phyloP scores from a whole-genome alignment of 495 filamentous ascomycete species.

The Penicillium parvum region DNA sequence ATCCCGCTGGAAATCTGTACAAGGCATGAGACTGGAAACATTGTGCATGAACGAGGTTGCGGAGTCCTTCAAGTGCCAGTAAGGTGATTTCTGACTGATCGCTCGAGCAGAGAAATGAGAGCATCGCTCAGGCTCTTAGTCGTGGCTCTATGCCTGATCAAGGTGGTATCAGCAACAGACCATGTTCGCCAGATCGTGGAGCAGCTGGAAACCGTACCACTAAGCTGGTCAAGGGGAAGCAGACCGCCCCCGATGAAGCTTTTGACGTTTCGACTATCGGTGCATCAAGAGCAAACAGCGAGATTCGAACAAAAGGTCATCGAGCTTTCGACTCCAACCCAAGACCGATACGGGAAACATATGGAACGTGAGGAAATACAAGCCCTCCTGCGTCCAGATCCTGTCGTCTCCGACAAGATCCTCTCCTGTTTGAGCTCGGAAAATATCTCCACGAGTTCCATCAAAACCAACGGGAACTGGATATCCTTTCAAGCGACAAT shows the following conservation, averaged over 20 bases:
- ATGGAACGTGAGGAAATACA: constrained; percentile 55
- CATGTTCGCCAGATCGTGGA: constrained; percentile 40
- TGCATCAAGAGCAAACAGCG: constrained; percentile 47
- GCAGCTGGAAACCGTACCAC: constrained; percentile 35
- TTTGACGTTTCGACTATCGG: constrained; percentile 51
- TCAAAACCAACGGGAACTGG: constrained; percentile 51
- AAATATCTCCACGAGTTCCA: constrained; percentile 37
- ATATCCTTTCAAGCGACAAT: constrained; percentile 50
- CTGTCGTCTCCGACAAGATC: constrained; percentile 38
- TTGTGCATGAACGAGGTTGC: no score
- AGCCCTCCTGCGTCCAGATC: constrained; percentile 44
- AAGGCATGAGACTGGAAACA: no score
- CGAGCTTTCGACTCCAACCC: constrained; percentile 58
- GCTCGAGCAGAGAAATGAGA: no score
- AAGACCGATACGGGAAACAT: constrained; percentile 58
- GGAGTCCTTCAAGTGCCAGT: no score
- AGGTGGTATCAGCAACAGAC: constrained; percentile 1
- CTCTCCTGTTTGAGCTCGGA: constrained; percentile 48
- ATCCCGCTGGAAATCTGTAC: no score
- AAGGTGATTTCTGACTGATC: no score
- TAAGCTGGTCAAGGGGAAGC: constrained; percentile 44
- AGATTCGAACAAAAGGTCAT: constrained; percentile 58
- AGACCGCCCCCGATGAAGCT: constrained; percentile 28
- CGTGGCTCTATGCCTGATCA: constrained; percentile 9
- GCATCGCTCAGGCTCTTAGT: constrained; percentile 2